phyloP scores from a whole-genome alignment of 83 land plant genomes.

The Diphasiastrum complanatum region DNA sequence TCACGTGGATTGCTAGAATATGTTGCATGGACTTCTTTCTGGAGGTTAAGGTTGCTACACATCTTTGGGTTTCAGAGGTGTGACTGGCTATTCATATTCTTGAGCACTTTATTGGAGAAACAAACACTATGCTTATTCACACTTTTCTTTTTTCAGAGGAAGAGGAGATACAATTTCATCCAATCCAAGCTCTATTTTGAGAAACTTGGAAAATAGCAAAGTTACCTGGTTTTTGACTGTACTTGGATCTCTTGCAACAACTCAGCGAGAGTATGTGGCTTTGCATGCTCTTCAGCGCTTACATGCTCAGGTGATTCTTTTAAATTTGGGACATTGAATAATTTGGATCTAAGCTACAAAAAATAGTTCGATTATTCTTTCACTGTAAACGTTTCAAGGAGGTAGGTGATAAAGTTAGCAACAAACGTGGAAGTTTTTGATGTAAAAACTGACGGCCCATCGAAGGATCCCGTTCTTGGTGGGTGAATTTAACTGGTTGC shows the following conservation, averaged over 20 bases:
- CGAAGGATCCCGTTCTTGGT: neutral
- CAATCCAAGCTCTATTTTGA: slow-evolving; percentile 18
- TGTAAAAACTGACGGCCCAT: neutral
- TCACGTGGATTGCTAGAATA: no score
- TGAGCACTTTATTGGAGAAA: no score
- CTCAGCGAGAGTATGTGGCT: slow-evolving; percentile 93
- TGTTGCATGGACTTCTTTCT: no score
- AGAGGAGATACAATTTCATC: slow-evolving; percentile 53
- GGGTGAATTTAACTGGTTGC: neutral
- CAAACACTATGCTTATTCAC: no score
- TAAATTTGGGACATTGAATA: neutral
- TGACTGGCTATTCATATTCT: no score
- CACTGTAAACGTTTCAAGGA: neutral
- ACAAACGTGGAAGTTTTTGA: no score
- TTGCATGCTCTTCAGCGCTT: slow-evolving; percentile 86
- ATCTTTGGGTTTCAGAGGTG: no score
- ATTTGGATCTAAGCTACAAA: no score
- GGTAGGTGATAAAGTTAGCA: no score
- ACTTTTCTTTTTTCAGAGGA: slow-evolving; percentile 46
- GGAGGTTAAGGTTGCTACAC: no score
- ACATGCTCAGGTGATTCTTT: slow-evolving; percentile 56
- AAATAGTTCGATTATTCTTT: neutral
- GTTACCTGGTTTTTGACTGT: slow-evolving; percentile 73
- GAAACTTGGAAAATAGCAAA: neutral
- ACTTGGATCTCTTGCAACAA: slow-evolving; percentile 92